These are phyloP conservation scores for Boletus sp. DNA, from an alignment of 768 basidiomycete genomes.

Conservation along the genomic window DNA sequence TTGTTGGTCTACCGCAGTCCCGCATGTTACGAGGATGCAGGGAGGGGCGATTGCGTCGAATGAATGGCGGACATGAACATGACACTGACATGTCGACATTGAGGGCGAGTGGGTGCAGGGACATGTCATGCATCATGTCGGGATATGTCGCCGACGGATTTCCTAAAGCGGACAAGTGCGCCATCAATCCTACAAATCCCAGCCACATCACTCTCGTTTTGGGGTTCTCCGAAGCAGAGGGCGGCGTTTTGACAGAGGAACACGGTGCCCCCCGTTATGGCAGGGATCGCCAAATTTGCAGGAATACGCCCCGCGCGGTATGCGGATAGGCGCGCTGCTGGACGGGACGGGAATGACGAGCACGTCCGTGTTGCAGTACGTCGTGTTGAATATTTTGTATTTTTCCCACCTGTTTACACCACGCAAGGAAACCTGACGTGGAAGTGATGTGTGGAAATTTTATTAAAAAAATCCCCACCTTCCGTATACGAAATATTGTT, in stretches of 20 bases:
- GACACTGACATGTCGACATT: conserved; percentile 28
- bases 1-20: conserved; percentile 17
- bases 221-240: conserved; percentile 24
- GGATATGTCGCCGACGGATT: conserved; percentile 29
- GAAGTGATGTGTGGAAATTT: conserved; percentile 31
- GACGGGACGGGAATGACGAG: neutral
- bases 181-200: conserved; percentile 27
- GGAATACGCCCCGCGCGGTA: neutral
- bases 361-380: neutral
- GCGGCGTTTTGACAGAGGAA: conserved; percentile 19
- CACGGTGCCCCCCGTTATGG: conserved; percentile 18
- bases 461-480: conserved; percentile 46
- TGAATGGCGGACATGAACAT: conserved; percentile 21
- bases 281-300: conserved; percentile 26
- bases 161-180: conserved; percentile 20
- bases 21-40: conserved; percentile 15
- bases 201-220: conserved; percentile 21
- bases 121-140: conserved; percentile 16
- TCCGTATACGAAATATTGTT: conserved; percentile 39
- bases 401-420: conserved; percentile 23
- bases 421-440: conserved; percentile 25
- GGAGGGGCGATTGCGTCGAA: conserved; percentile 1
- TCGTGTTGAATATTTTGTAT: conserved; percentile 9
- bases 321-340: neutral
- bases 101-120: conserved; percentile 18